Percentiles rank a stretch among this genome's conserved stretches.
Evolutionary conservation across 192 early-diverging fungal species (phyloP).

Genomic region (Entomortierella chlamydospora): DNA sequence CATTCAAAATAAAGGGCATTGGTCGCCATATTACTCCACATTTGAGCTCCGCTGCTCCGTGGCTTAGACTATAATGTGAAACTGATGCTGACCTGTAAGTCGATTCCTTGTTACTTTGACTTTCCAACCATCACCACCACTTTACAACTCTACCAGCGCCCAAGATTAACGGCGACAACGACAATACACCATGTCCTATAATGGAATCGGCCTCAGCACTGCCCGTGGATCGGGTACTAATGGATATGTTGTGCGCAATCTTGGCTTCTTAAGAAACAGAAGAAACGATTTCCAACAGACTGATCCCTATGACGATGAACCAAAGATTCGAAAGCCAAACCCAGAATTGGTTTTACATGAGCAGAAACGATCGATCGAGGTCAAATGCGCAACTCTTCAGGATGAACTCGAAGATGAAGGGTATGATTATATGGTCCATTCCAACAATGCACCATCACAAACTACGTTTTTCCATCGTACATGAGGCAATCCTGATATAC

Average conservation of each 20-base stretch:
- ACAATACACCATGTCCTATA: conserved; percentile 62
- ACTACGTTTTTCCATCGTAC: no score
- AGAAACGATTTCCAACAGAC: conserved; percentile 43
- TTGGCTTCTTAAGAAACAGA: conserved; percentile 75
- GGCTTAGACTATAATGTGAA: background rate
- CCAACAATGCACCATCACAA: background rate
- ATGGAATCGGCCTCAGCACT: conserved; percentile 84
- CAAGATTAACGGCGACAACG: background rate
- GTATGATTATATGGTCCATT: conserved; percentile 21
- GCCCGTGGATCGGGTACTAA: conserved; percentile 93
- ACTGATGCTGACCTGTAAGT: background rate
- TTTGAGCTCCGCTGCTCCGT: no score
- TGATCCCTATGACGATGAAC: conserved; percentile 55
- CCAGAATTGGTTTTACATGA: conserved; percentile 88
- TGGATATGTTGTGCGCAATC: conserved; percentile 94
- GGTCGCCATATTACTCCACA: no score
- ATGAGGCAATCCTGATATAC: no score
- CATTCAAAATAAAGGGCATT: background rate
- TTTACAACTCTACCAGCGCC: background rate
- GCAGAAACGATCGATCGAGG: conserved; percentile 87
- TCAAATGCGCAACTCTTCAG: conserved; percentile 85
- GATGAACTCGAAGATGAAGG: conserved; percentile 84
- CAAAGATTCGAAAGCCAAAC: conserved; percentile 69
- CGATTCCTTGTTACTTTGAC: no score
- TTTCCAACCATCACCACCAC: no score